Percentiles rank a stretch among this genome's conserved stretches.
Evolutionary conservation across 202 grass and related monocot species (phyloP).

Genomic region (Eragrostis tef): DNA sequence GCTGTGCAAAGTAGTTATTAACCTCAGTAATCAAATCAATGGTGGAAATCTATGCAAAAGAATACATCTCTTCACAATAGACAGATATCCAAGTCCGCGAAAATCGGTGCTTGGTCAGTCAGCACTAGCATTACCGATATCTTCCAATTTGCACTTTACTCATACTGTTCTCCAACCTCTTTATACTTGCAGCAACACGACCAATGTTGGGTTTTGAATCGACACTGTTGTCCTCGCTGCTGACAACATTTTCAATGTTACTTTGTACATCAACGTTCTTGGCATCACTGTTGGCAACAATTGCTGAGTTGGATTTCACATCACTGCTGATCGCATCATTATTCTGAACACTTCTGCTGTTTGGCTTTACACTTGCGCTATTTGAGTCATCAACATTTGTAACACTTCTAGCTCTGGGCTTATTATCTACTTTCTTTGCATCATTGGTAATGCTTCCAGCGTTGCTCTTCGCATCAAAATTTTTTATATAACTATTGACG

Average conservation of each 20-base stretch:
- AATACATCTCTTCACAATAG: conserved; percentile 48
- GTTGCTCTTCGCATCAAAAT: conserved; percentile 57
- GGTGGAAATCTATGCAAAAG: conserved; percentile 54
- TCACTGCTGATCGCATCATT: conserved; percentile 40
- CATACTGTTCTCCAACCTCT: conserved; percentile 62
- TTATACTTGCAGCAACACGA: conserved; percentile 61
- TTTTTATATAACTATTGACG: conserved; percentile 60
- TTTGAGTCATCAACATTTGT: conserved; percentile 51
- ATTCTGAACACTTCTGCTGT: conserved; percentile 19
- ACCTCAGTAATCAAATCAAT: conserved; percentile 58
- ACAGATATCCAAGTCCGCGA: conserved; percentile 44
- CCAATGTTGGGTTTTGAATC: conserved; percentile 55
- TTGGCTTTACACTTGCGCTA: conserved; percentile 28
- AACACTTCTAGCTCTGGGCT: conserved; percentile 41
- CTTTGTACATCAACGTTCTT: conserved; percentile 46
- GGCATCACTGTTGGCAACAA: conserved; percentile 47
- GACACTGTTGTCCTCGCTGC: conserved; percentile 18
- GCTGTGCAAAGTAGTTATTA: conserved; percentile 49
- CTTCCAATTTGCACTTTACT: conserved; percentile 51
- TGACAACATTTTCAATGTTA: conserved; percentile 38
- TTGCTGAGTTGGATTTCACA: conserved; percentile 27
- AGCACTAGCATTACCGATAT: conserved; percentile 24
- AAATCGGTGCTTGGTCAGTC: conserved; percentile 34
- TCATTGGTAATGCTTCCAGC: conserved; percentile 41
- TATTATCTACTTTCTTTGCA: conserved; percentile 49